Evolutionary conservation across 2,329 filamentous ascomycete genomes (phyloP).

Genomic region (Onygenales sp.): DNA sequence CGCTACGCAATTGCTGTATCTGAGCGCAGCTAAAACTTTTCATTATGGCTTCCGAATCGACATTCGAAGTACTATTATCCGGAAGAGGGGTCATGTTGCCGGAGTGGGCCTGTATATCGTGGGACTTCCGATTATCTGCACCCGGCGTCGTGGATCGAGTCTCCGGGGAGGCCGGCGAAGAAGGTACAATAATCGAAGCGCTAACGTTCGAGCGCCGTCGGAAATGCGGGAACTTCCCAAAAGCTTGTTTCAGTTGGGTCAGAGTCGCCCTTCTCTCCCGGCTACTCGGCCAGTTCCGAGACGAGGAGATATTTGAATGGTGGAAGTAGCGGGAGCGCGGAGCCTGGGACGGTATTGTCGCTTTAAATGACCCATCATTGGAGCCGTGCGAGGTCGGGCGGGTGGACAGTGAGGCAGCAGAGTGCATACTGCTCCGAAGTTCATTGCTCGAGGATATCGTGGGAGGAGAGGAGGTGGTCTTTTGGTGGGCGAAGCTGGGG

Average conservation of each 20-base stretch:
- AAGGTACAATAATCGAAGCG: no score
- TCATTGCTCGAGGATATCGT: slow-evolving; percentile 5
- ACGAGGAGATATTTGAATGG: background rate
- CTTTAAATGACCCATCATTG: slow-evolving; percentile 14
- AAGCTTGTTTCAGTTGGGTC: background rate
- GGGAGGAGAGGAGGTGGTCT: slow-evolving; percentile 20
- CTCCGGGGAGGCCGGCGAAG: background rate
- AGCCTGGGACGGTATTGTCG: background rate
- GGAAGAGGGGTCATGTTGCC: background rate
- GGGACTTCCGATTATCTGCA: background rate
- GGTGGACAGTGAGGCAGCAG: slow-evolving; percentile 29
- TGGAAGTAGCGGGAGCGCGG: background rate
- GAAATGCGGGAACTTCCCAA: background rate
- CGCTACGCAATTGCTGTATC: background rate
- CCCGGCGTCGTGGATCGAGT: background rate
- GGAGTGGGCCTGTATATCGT: background rate
- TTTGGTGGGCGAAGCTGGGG: slow-evolving; percentile 18
- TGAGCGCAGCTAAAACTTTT: slow-evolving; percentile 8
- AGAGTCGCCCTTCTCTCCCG: background rate
- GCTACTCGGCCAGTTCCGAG: background rate
- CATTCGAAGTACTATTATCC: background rate
- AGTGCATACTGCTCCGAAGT: slow-evolving; percentile 25
- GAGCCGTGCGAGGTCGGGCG: slow-evolving; percentile 31
- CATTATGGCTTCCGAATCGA: background rate
- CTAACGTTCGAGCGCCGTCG: background rate